Percentiles rank a stretch among this genome's conserved stretches.
phyloP scores from a whole-genome alignment of 2,329 filamentous ascomycete species.

The Domatiomyces catenatus region DNA sequence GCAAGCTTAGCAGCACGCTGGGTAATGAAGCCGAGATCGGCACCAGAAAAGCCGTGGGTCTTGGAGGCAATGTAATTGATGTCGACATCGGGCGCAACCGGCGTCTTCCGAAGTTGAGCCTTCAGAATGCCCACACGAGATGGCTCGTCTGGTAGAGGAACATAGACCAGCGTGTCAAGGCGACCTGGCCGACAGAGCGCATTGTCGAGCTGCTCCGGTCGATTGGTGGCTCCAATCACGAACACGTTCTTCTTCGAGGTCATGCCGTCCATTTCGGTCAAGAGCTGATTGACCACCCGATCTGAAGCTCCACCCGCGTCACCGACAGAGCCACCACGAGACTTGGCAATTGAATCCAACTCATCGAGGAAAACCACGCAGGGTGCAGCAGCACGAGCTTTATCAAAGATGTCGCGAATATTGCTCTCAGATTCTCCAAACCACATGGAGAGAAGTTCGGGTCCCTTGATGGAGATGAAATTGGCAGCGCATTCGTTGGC shows the following conservation, averaged over 20 bases:
- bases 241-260: constrained; percentile 99
- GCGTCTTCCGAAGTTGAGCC: constrained; percentile 96
- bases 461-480: constrained; percentile 98
- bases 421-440: constrained; percentile 99
- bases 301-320: constrained; percentile 97
- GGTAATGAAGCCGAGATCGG: constrained; percentile 96
- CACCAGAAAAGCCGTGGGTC: constrained; percentile 98
- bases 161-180: constrained; percentile 97
- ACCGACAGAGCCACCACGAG: constrained; percentile 87
- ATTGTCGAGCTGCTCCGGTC: constrained; percentile 95
- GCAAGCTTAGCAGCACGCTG: constrained; percentile 98
- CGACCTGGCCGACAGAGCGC: constrained; percentile 94
- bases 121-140: constrained; percentile 81
- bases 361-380: constrained; percentile 98
- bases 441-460: constrained; percentile 98
- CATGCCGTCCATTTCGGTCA: constrained; percentile 99
- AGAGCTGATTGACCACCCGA: constrained; percentile 98
- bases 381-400: constrained; percentile 91
- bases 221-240: constrained; percentile 96
- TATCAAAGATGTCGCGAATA: constrained; percentile 99
- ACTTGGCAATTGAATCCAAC: constrained; percentile 97
- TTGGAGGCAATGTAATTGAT: constrained; percentile 84
- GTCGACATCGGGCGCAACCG: constrained; percentile 74
- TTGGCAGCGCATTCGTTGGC: constrained; percentile 99
- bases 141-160: constrained; percentile 82